These are phyloP conservation scores for Fereydounia khargensis DNA, from an alignment of 1,284 basidiomycete species.

Conservation along the genomic window DNA sequence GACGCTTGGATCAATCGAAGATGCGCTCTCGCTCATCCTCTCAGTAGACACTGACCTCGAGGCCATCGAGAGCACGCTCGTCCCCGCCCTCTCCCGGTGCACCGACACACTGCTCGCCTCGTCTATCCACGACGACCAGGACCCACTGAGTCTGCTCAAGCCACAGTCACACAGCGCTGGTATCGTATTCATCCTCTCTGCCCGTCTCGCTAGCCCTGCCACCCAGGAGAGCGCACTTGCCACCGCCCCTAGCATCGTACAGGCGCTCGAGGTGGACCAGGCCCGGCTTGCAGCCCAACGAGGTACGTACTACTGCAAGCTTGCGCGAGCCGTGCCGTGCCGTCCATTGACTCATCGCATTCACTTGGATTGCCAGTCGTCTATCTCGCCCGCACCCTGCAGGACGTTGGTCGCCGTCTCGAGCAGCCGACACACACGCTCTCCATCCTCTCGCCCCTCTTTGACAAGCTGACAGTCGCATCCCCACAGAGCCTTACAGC, in stretches of 20 bases:
- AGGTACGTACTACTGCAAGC: too few relatives aligned
- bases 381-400: too few relatives aligned
- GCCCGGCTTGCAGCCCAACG: slow-evolving; percentile 14
- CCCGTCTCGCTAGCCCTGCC: slow-evolving; percentile 9
- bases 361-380: too few relatives aligned
- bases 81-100: slow-evolving; percentile 24
- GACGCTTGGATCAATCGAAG: slow-evolving; percentile 23
- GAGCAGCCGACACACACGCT: background rate
- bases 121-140: slow-evolving; percentile 14
- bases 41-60: slow-evolving; percentile 11
- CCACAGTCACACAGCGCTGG: slow-evolving; percentile 24
- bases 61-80: slow-evolving; percentile 12
- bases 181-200: slow-evolving; percentile 37
- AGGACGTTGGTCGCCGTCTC: background rate
- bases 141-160: slow-evolving; percentile 24
- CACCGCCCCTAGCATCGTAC: too few relatives aligned
- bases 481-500: slow-evolving; percentile 20
- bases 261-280: too few relatives aligned
- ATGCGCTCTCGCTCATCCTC: slow-evolving; percentile 29
- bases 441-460: background rate
- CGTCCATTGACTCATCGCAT: too few relatives aligned
- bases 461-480: background rate
- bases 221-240: too few relatives aligned
- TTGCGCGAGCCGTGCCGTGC: too few relatives aligned
- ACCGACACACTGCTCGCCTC: slow-evolving; percentile 11